Conservation (phyloP, 2,329 filamentous ascomycete species). For the Neoarthrinium moseri region DNA sequence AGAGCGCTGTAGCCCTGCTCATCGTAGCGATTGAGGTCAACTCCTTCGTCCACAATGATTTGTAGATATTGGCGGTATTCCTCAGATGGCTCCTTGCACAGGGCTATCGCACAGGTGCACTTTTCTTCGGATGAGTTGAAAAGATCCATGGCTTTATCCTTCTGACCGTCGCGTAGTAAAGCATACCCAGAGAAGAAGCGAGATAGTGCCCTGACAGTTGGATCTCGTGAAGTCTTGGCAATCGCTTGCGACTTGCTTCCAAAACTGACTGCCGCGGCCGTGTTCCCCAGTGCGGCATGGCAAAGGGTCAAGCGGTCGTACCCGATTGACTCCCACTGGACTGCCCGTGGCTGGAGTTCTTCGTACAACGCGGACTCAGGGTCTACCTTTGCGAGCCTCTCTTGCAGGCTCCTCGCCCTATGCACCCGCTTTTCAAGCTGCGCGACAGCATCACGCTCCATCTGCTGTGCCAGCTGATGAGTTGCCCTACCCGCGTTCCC, state of each 20-base stretch:
- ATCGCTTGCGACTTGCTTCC: not conserved
- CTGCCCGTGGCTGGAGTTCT: not conserved
- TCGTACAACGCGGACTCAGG: not conserved
- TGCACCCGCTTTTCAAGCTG: not conserved
- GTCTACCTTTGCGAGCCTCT: not conserved
- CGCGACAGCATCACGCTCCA: not conserved
- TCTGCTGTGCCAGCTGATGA: not conserved
- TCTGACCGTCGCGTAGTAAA: not conserved
- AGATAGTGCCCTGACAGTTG: not conserved
- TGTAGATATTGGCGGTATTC: not conserved
- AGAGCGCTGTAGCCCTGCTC: conserved; percentile 4
- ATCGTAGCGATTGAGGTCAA: conserved; percentile 1
- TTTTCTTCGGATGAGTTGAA: not conserved
- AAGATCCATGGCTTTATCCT: not conserved
- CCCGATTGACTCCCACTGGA: not conserved
- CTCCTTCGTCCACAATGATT: not conserved
- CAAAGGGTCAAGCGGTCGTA: not conserved
- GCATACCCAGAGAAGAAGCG: conserved; percentile 2
- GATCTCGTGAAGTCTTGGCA: not conserved
- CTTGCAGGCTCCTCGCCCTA: not conserved
- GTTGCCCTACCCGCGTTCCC: not conserved
- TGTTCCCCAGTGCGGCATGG: not conserved
- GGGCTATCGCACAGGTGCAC: not conserved
- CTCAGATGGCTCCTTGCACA: not conserved
- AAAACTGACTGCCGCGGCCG: not conserved